phyloP scores from a whole-genome alignment of 164 flowering plant genomes.

The Umbilicus rupestris region DNA sequence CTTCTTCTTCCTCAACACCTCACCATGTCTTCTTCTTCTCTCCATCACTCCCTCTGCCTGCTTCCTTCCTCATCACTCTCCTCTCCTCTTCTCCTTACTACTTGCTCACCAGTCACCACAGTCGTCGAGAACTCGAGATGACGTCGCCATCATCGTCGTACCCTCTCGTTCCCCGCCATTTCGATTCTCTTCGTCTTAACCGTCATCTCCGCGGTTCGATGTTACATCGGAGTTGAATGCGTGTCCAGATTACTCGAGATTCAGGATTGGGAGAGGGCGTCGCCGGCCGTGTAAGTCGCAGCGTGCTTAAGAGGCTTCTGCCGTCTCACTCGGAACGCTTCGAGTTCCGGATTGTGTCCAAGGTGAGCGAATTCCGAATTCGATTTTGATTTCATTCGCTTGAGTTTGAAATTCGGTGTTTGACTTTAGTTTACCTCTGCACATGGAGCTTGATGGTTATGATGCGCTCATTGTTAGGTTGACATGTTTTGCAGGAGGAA shows the following conservation, averaged over 20 bases:
- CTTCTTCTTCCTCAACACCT: not conserved
- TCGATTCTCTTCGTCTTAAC: slow-evolving; percentile 20
- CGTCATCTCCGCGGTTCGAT: slow-evolving; percentile 11
- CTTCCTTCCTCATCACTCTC: not conserved
- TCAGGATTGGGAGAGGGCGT: slow-evolving; percentile 52
- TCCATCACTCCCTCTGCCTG: not conserved
- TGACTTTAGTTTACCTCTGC: not conserved
- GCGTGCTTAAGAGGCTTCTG: slow-evolving; percentile 42
- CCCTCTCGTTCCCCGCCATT: slow-evolving; percentile 12
- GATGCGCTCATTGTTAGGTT: not conserved
- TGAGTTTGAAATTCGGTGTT: not conserved
- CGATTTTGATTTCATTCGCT: not conserved
- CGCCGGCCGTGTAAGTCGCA: slow-evolving; percentile 36
- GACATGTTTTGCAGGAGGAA: slow-evolving; percentile 28
- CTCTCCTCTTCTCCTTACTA: not conserved
- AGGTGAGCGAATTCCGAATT: slow-evolving; percentile 17
- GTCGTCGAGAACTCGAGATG: no score
- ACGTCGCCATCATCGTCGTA: not conserved
- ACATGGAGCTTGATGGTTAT: not conserved
- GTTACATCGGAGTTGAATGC: slow-evolving; percentile 41
- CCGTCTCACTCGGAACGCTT: slow-evolving; percentile 56
- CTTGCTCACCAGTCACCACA: no score
- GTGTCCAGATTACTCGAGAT: slow-evolving; percentile 38
- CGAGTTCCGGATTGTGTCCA: slow-evolving; percentile 43
- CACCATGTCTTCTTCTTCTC: not conserved